phyloP scores from a whole-genome alignment of 1,284 basidiomycete species.

The Erythrobasidium hasegawianum region DNA sequence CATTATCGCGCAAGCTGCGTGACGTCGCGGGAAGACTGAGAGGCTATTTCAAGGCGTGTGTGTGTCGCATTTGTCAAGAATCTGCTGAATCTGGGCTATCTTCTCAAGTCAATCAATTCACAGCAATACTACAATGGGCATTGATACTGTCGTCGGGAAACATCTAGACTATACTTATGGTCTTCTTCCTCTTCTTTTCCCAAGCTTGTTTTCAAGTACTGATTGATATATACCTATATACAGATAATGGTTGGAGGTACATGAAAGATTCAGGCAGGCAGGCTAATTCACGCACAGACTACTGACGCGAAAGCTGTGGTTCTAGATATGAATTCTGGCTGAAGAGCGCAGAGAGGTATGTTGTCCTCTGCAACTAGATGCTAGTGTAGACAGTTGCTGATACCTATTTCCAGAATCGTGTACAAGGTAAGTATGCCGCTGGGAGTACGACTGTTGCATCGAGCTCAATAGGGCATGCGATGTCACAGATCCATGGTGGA shows the following conservation, averaged over 20 bases:
- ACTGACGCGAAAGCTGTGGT: too few species aligned
- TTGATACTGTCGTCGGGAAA: slow-evolving; percentile 14
- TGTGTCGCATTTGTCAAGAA: too few species aligned
- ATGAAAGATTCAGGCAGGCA: too few species aligned
- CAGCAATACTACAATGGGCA: neutral
- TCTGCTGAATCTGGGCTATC: too few species aligned
- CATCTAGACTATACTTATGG: slow-evolving; percentile 25
- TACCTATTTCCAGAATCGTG: slow-evolving; percentile 5
- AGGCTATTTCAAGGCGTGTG: too few species aligned
- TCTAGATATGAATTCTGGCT: slow-evolving; percentile 44
- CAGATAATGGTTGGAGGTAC: slow-evolving; percentile 45
- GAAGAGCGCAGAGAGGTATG: slow-evolving; percentile 39
- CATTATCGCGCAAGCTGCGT: too few species aligned
- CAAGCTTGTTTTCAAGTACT: neutral
- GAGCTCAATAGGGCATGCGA: slow-evolving; percentile 29
- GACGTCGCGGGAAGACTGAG: too few species aligned
- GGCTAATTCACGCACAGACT: too few species aligned
- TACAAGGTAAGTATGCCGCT: slow-evolving; percentile 14
- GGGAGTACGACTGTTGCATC: too few species aligned
- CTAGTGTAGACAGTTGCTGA: neutral
- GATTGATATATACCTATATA: neutral
- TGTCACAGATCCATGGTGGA: slow-evolving; percentile 45
- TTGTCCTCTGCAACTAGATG: neutral
- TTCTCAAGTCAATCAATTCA: too few species aligned
- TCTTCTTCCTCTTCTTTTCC: too few species aligned